phyloP scores from a whole-genome alignment of 352 stramenopile genomes.

The Globisporangium alternatum region DNA sequence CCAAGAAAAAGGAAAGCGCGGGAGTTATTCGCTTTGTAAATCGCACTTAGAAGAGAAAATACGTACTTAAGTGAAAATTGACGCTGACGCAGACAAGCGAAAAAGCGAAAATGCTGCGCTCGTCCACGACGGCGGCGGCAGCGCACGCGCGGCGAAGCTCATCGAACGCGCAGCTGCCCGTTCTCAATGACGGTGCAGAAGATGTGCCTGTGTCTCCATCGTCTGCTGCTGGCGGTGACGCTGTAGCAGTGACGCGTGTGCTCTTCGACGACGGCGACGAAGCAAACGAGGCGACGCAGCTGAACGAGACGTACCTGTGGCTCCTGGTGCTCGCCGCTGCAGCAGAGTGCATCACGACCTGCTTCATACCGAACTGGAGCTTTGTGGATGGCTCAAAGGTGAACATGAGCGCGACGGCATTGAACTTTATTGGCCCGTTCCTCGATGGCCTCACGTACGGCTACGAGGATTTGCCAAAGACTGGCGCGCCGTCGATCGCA shows the following conservation, averaged over 20 bases:
- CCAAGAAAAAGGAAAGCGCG: slow-evolving; percentile 1
- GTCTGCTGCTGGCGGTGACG: not conserved
- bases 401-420: slow-evolving; percentile 60
- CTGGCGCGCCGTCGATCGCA: slow-evolving; percentile 27
- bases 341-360: slow-evolving; percentile 80
- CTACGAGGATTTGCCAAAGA: slow-evolving; percentile 42
- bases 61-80: not conserved
- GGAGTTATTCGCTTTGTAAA: not conserved
- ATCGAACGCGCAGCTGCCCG: slow-evolving; percentile 9
- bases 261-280: slow-evolving; percentile 16
- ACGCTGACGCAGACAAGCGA: not conserved
- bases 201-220: not conserved
- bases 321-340: slow-evolving; percentile 60
- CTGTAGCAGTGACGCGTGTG: not conserved
- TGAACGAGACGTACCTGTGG: slow-evolving; percentile 64
- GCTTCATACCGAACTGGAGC: slow-evolving; percentile 55
- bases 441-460: slow-evolving; percentile 71
- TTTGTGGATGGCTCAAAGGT: slow-evolving; percentile 35
- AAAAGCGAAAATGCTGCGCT: slow-evolving; percentile 7
- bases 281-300: slow-evolving; percentile 30
- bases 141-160: slow-evolving; percentile 8
- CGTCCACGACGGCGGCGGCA: slow-evolving; percentile 10
- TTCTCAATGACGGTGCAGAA: slow-evolving; percentile 4
- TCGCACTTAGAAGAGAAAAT: not conserved
- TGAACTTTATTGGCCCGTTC: slow-evolving; percentile 77